phyloP scores from a whole-genome alignment of 192 early-diverging fungal genomes.

The Coemansia sp. region DNA sequence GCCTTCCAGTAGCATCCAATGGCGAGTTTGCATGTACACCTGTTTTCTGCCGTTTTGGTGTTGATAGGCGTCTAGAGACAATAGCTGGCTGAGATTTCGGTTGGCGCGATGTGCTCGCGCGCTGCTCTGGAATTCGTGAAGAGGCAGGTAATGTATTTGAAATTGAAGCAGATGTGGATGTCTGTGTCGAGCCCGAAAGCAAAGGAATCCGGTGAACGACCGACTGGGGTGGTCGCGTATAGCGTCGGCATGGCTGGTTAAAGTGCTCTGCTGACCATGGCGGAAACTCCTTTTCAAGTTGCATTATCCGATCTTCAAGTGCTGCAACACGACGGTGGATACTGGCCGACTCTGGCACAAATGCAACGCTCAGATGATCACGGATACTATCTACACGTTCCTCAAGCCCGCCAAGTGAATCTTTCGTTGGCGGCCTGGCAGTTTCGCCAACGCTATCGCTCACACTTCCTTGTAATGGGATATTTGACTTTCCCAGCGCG shows the following conservation, averaged over 20 bases:
- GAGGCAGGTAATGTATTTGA: neutral
- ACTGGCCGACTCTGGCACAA: conserved; percentile 48
- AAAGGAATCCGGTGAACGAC: conserved; percentile 38
- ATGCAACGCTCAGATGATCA: conserved; percentile 68
- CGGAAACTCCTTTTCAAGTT: conserved; percentile 73
- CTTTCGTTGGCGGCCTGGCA: conserved; percentile 4
- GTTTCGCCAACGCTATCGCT: neutral
- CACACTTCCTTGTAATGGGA: neutral
- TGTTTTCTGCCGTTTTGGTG: conserved; percentile 24
- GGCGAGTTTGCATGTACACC: conserved; percentile 17
- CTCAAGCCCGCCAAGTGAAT: conserved; percentile 33
- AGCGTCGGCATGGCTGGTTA: conserved; percentile 52
- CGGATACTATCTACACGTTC: conserved; percentile 70
- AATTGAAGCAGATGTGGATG: neutral
- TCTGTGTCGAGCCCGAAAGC: neutral
- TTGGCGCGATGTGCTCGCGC: neutral
- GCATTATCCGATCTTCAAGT: conserved; percentile 75
- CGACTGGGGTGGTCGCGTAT: conserved; percentile 31
- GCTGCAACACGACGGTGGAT: conserved; percentile 62
- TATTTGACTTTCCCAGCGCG: conserved; percentile 61
- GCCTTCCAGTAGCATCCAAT: conserved; percentile 32
- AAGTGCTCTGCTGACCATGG: conserved; percentile 79
- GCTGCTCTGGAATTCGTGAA: neutral
- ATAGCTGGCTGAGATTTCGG: neutral
- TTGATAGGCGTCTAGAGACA: neutral